A percentile compares a stretch with the other conserved stretches of the same genome.
Conservation (phyloP, 768 basidiomycete species). For the Suillus spraguei region DNA sequence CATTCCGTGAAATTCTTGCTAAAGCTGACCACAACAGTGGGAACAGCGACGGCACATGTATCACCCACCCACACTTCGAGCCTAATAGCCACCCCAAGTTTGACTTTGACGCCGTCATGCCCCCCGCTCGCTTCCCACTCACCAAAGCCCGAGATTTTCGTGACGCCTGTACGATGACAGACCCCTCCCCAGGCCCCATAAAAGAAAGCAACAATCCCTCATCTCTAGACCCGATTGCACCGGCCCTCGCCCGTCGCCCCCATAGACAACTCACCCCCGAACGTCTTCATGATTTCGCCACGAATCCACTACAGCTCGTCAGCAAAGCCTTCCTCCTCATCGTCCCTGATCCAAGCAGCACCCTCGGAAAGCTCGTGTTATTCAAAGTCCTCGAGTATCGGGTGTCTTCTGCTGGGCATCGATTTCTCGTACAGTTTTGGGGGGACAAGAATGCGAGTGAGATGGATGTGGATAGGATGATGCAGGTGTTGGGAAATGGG, state of each 20-base stretch:
- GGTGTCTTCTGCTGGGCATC: background rate
- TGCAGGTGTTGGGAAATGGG: background rate
- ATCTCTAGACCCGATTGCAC: background rate
- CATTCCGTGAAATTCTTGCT: conserved; percentile 6
- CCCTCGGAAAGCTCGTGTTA: background rate
- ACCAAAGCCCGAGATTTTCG: background rate
- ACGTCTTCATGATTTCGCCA: background rate
- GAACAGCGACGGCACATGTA: background rate
- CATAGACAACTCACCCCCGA: conserved; percentile 7
- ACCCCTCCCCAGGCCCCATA: background rate
- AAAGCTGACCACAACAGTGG: background rate
- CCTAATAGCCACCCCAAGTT: background rate
- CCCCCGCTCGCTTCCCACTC: background rate
- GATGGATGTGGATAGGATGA: conserved; percentile 3
- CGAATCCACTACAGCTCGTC: background rate
- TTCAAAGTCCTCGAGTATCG: background rate
- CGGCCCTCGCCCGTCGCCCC: conserved; percentile 4
- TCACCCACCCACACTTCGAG: background rate
- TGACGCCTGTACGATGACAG: conserved; percentile 5
- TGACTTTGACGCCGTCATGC: background rate
- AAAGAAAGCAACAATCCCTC: background rate
- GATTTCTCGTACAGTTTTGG: conserved; percentile 2
- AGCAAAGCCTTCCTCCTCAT: conserved; percentile 4
- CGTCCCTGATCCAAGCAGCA: conserved; percentile 1
- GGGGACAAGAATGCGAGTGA: conserved; percentile 1